Conservation (phyloP, 1,139 yeast genomes). For the Chernovozyma aurita region DNA sequence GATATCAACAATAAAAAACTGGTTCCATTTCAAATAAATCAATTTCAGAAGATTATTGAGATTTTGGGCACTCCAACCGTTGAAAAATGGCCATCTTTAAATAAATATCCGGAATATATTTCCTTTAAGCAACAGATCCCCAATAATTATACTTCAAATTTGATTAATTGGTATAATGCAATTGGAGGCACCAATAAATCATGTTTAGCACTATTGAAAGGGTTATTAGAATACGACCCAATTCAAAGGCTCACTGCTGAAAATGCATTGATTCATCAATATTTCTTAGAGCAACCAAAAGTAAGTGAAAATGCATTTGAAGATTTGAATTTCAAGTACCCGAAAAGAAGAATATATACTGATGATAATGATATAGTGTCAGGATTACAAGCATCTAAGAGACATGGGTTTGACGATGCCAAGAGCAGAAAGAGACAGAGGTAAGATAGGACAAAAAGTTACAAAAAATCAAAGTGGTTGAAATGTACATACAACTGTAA, state of each 20-base stretch:
- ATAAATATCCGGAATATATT: constrained; percentile 79
- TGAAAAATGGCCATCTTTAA: constrained; percentile 72
- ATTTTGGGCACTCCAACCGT: constrained; percentile 83
- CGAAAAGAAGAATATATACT: constrained; percentile 70
- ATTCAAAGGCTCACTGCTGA: constrained; percentile 64
- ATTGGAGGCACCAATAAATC: constrained; percentile 69
- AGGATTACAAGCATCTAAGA: constrained; percentile 15
- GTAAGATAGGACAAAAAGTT: constrained; percentile 1
- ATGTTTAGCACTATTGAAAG: constrained; percentile 62
- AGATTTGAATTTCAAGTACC: constrained; percentile 59
- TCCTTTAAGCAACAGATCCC: constrained; percentile 48
- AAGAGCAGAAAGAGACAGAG: constrained; percentile 26
- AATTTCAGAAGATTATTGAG: constrained; percentile 83
- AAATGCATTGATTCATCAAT: constrained; percentile 70
- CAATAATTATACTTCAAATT: constrained; percentile 60
- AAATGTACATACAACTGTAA: too few species aligned
- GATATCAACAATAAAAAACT: constrained; percentile 75
- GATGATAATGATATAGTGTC: constrained; percentile 65
- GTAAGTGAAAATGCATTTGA: constrained; percentile 71
- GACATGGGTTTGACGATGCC: constrained; percentile 25
- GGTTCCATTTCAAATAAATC: constrained; percentile 92
- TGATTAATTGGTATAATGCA: constrained; percentile 80
- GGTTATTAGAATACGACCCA: constrained; percentile 79
- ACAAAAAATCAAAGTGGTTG: too few species aligned
- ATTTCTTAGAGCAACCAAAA: constrained; percentile 64